Evolutionary conservation across 768 basidiomycete species (phyloP).

Genomic region (Paxillus rubicundulus): DNA sequence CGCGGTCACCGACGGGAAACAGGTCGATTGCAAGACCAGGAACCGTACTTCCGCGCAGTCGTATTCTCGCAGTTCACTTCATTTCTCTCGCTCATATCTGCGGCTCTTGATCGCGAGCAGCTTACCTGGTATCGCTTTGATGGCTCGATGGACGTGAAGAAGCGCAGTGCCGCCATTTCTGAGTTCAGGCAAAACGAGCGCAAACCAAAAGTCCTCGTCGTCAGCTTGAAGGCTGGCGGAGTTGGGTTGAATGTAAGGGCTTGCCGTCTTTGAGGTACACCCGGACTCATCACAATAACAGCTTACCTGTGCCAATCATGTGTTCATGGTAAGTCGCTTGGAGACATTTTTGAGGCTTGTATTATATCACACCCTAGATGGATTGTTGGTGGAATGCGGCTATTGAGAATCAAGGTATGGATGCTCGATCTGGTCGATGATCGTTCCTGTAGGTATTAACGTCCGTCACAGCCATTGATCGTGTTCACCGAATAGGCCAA

Average conservation of each 20-base stretch:
- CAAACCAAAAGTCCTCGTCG: conserved; percentile 71
- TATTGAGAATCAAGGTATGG: conserved; percentile 70
- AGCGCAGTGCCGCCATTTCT: conserved; percentile 68
- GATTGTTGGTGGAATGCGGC: conserved; percentile 93
- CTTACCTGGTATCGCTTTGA: conserved; percentile 81
- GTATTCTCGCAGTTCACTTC: conserved; percentile 91
- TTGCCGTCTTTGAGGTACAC: background rate
- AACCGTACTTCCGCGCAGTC: conserved; percentile 77
- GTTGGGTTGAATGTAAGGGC: conserved; percentile 78
- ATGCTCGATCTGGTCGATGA: background rate
- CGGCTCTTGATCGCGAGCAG: conserved; percentile 63
- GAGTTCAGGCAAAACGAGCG: conserved; percentile 71
- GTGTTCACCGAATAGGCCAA: conserved; percentile 84
- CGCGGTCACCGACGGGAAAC: conserved; percentile 7
- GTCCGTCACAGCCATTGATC: conserved; percentile 66
- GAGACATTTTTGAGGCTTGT: background rate
- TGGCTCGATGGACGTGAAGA: conserved; percentile 87
- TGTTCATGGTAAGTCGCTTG: conserved; percentile 67
- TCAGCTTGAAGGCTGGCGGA: conserved; percentile 88
- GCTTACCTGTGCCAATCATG: conserved; percentile 80
- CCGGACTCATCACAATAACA: conserved; percentile 23
- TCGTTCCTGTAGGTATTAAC: conserved; percentile 4
- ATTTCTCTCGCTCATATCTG: conserved; percentile 81
- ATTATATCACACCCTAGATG: conserved; percentile 51
- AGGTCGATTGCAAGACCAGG: conserved; percentile 66